A percentile compares a stretch with the other conserved stretches of the same genome.
Conservation (phyloP, 176 grass and related monocot species). For the Stipa capillata region DNA sequence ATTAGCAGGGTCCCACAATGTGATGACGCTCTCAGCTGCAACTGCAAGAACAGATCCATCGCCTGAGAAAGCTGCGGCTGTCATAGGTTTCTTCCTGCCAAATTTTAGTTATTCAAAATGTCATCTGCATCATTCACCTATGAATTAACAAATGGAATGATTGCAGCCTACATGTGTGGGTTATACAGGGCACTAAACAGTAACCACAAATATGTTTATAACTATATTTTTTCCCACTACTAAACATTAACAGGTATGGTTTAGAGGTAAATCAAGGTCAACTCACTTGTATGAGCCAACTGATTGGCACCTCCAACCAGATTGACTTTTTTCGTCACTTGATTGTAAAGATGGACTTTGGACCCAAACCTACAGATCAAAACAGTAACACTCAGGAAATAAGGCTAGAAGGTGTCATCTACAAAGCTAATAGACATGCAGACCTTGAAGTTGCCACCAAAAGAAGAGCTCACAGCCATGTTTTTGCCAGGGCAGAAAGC, state of each 20-base stretch:
- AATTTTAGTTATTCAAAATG: constrained; percentile 12
- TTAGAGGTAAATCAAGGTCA: neutral
- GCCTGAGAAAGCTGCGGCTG: constrained; percentile 69
- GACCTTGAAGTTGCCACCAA: constrained; percentile 93
- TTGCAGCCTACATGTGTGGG: neutral
- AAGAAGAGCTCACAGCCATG: constrained; percentile 79
- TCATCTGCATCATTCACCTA: neutral
- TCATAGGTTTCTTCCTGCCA: constrained; percentile 84
- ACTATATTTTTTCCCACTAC: neutral
- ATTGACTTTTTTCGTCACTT: constrained; percentile 36
- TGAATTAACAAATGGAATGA: neutral
- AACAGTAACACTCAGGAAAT: constrained; percentile 5
- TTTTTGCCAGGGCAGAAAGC: constrained; percentile 64
- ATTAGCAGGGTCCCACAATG: constrained; percentile 85
- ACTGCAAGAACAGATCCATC: constrained; percentile 97
- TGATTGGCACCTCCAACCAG: constrained; percentile 98
- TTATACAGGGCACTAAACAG: neutral
- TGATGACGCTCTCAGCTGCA: constrained; percentile 74
- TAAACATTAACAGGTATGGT: neutral
- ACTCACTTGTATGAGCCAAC: constrained; percentile 96
- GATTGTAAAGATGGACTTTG: constrained; percentile 26
- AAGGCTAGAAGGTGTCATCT: constrained; percentile 16
- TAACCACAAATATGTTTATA: neutral
- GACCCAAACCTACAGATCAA: constrained; percentile 61
- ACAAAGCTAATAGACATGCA: neutral